phyloP scores from a whole-genome alignment of 192 early-diverging fungal species.

The Coemansia sp. region DNA sequence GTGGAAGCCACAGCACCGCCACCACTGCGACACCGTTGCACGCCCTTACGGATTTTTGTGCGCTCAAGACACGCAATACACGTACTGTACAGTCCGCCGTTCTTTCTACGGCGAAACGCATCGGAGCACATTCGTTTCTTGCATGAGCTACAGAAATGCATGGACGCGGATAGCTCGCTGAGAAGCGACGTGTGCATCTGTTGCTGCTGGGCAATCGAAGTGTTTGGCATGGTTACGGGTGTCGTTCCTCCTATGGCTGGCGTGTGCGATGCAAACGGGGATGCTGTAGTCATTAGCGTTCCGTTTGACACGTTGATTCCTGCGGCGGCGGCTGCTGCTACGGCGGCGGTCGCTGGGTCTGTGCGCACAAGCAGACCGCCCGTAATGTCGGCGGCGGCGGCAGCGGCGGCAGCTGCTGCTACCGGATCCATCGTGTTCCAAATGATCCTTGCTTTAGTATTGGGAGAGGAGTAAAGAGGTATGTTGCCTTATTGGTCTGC shows the following conservation, averaged over 20 bases:
- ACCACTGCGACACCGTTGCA: neutral
- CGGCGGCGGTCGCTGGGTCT: neutral
- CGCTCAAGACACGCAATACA: conserved; percentile 23
- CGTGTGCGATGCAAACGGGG: conserved; percentile 16
- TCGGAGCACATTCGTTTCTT: conserved; percentile 30
- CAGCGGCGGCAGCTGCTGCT: neutral
- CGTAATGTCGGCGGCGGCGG: conserved; percentile 2
- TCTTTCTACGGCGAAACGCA: conserved; percentile 27
- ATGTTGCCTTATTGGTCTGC: neutral
- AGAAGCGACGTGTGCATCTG: neutral
- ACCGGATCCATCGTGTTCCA: conserved; percentile 12
- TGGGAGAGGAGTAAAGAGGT: neutral
- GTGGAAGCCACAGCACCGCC: neutral
- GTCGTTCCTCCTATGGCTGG: conserved; percentile 9
- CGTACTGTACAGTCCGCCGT: conserved; percentile 36
- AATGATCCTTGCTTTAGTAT: neutral
- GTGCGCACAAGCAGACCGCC: conserved; percentile 10
- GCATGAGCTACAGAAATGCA: conserved; percentile 40
- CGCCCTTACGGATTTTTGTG: conserved; percentile 27
- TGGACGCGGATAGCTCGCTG: neutral
- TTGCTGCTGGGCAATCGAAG: neutral
- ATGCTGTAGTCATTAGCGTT: conserved; percentile 5
- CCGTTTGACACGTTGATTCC: neutral
- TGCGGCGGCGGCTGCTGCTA: neutral
- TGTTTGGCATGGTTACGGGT: neutral